Conservation (phyloP, 345 rosid species). For the Dimocarpus longan region DNA sequence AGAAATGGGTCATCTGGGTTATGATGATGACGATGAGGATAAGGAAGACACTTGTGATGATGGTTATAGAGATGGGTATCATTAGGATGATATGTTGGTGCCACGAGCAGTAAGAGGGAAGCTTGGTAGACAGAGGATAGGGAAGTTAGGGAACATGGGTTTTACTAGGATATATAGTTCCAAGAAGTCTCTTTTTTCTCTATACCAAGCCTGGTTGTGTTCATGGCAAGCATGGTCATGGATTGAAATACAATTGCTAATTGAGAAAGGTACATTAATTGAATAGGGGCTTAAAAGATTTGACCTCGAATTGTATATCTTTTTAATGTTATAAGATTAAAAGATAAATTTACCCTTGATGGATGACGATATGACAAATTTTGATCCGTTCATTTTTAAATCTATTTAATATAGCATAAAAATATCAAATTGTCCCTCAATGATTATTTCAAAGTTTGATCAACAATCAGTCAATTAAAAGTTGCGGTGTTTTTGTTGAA, state of each 20-base stretch:
- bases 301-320: no score
- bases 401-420: no score
- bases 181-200: conserved; percentile 29
- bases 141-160: conserved; percentile 54
- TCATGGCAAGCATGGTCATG: conserved; percentile 55
- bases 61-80: conserved; percentile 26
- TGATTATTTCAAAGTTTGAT: no score
- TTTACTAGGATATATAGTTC: conserved; percentile 37
- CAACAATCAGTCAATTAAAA: no score
- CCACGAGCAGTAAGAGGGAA: conserved; percentile 42
- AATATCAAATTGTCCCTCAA: no score
- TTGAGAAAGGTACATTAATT: no score
- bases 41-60: conserved; percentile 3
- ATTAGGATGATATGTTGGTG: conserved; percentile 49
- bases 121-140: conserved; percentile 48
- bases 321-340: no score
- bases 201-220: conserved; percentile 50
- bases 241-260: conserved; percentile 31
- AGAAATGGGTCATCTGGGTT: neutral
- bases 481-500: no score
- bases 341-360: no score
- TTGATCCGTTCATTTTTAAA: no score
- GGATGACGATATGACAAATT: no score
- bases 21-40: neutral
- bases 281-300: no score